Conservation (phyloP, 192 early-diverging fungal genomes). For the Linnemannia elongata region DNA sequence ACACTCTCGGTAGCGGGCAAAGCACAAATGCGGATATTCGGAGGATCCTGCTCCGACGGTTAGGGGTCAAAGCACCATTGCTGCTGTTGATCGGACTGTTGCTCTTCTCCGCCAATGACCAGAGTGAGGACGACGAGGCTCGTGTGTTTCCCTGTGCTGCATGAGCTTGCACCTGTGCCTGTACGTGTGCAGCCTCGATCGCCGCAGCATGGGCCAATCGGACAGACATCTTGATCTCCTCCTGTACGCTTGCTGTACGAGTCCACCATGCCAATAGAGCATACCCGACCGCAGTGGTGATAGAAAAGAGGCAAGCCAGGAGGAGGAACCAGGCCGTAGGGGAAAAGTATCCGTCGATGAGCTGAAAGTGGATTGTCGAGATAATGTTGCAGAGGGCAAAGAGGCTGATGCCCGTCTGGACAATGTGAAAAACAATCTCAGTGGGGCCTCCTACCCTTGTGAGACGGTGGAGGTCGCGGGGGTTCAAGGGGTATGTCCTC, state of each 20-base stretch:
- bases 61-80: neutral
- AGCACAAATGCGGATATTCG: slow-evolving; percentile 10
- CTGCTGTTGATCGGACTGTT: neutral
- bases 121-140: neutral
- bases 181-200: neutral
- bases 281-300: slow-evolving; percentile 8
- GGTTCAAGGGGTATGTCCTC: neutral
- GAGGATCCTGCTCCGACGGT: neutral
- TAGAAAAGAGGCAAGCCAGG: neutral
- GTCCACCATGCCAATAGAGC: slow-evolving; percentile 15
- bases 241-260: neutral
- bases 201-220: neutral
- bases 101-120: neutral
- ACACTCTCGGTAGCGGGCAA: slow-evolving; percentile 11
- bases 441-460: neutral
- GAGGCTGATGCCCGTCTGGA: neutral
- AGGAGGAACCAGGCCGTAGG: slow-evolving; percentile 26
- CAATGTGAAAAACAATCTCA: slow-evolving; percentile 11
- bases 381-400: slow-evolving; percentile 10
- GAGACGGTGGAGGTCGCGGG: neutral
- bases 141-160: neutral
- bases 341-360: slow-evolving; percentile 7
- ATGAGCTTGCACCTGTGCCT: neutral
- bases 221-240: neutral
- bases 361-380: slow-evolving; percentile 15